These are phyloP conservation scores for Cordyceps tenuipes DNA, from an alignment of 2,329 filamentous ascomycete genomes.

Conservation along the genomic window DNA sequence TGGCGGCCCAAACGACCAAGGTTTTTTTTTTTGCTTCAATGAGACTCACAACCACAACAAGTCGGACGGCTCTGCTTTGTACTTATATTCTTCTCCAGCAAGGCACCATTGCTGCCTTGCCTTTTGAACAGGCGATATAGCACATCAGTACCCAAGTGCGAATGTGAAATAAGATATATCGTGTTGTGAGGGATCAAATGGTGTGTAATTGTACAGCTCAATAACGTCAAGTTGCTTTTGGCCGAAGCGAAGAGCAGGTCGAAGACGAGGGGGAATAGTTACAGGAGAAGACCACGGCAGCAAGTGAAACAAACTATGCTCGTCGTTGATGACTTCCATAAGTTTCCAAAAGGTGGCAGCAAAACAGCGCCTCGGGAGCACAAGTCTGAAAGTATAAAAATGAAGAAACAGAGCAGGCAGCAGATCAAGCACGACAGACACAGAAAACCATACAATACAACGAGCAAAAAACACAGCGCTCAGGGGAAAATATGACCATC, in stretches of 20 bases:
- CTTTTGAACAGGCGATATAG: too few relatives aligned
- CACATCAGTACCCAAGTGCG: too few relatives aligned
- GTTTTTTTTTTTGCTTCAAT: neutral
- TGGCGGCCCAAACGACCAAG: neutral
- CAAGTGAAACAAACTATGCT: neutral
- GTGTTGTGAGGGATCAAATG: neutral
- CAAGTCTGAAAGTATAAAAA: neutral
- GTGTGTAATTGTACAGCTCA: neutral
- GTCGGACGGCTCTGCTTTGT: neutral
- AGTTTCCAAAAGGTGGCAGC: too few relatives aligned
- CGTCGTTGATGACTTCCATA: neutral
- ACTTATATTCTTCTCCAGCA: too few relatives aligned
- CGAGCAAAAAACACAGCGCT: neutral
- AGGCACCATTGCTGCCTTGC: too few relatives aligned
- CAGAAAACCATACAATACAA: neutral
- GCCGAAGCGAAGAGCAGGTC: neutral
- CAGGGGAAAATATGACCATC: neutral
- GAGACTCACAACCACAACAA: neutral
- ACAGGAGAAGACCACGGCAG: too few relatives aligned
- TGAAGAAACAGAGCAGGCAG: neutral
- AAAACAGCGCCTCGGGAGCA: too few relatives aligned
- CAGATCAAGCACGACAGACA: too few relatives aligned
- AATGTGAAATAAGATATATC: neutral
- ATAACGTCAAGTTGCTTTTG: neutral
- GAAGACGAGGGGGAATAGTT: neutral